Conservation (phyloP, 2,329 filamentous ascomycete species). For the Alternaria angustiovoidea region DNA sequence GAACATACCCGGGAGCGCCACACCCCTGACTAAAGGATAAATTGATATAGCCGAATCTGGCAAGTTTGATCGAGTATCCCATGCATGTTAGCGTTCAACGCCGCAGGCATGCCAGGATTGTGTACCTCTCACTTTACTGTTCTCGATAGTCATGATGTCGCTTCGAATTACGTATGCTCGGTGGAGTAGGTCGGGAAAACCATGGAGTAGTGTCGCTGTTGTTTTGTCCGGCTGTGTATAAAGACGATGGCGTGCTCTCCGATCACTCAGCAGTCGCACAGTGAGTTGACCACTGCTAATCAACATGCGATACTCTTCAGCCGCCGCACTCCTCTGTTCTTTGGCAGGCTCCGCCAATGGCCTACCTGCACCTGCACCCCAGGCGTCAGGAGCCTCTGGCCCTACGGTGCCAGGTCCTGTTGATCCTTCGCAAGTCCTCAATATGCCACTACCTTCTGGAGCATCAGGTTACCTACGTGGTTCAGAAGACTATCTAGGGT, state of each 20-base stretch:
- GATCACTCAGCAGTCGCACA: no score
- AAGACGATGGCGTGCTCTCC: no score
- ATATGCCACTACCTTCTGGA: slow-evolving; percentile 35
- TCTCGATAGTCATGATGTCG: slow-evolving; percentile 7
- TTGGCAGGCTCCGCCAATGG: slow-evolving; percentile 13
- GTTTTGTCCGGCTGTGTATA: background rate
- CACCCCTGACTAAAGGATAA: background rate
- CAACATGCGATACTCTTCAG: slow-evolving; percentile 8
- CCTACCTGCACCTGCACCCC: slow-evolving; percentile 13
- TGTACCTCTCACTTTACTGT: background rate
- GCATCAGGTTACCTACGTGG: slow-evolving; percentile 49
- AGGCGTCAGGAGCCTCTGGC: slow-evolving; percentile 7
- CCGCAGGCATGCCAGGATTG: background rate
- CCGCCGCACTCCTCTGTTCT: background rate
- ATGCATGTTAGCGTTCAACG: background rate
- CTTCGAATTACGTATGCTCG: background rate
- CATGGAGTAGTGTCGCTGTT: background rate
- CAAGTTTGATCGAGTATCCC: background rate
- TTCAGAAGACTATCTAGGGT: slow-evolving; percentile 42
- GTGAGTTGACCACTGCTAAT: no score
- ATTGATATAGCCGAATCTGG: background rate
- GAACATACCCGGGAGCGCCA: background rate
- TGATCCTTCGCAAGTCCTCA: slow-evolving; percentile 16
- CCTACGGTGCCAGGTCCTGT: slow-evolving; percentile 10
- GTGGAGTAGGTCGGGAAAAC: background rate